phyloP scores from a whole-genome alignment of 768 basidiomycete genomes.

The Hemileccinum rubropunctum region DNA sequence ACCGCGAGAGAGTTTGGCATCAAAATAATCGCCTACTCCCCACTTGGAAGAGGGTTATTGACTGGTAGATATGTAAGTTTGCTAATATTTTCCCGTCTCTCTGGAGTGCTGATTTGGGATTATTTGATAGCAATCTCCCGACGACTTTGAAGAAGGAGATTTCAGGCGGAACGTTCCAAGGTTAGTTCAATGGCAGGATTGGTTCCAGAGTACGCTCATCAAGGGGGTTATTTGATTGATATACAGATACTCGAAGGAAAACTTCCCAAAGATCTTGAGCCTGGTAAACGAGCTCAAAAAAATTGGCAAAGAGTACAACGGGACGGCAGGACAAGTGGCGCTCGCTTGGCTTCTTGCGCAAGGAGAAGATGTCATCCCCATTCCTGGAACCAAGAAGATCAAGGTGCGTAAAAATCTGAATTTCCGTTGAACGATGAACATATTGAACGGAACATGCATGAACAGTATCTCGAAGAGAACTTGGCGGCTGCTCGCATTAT shows the following conservation, averaged over 20 bases:
- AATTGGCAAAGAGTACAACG: constrained; percentile 33
- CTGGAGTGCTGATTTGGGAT: background rate
- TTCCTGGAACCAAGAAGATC: constrained; percentile 39
- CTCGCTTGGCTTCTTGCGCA: constrained; percentile 42
- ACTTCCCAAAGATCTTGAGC: constrained; percentile 44
- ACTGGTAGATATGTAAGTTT: constrained; percentile 42
- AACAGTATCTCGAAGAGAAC: constrained; percentile 46
- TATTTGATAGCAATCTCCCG: constrained; percentile 28
- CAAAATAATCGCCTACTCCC: constrained; percentile 49
- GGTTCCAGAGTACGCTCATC: background rate
- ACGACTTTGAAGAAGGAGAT: constrained; percentile 32
- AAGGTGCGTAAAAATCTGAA: constrained; percentile 16
- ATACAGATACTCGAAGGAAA: constrained; percentile 36
- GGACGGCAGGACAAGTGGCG: constrained; percentile 38
- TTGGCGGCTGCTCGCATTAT: constrained; percentile 32
- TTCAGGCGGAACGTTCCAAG: constrained; percentile 22
- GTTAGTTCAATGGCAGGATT: constrained; percentile 22
- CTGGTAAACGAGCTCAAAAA: constrained; percentile 32
- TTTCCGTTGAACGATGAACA: background rate
- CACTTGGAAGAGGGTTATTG: constrained; percentile 51
- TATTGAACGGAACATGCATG: background rate
- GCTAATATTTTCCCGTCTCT: background rate
- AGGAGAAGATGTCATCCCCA: constrained; percentile 37
- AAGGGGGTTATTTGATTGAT: background rate
- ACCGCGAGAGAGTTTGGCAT: constrained; percentile 49